Conservation (phyloP, 2,329 filamentous ascomycete species). For the Microdochium trichocladiopsis region DNA sequence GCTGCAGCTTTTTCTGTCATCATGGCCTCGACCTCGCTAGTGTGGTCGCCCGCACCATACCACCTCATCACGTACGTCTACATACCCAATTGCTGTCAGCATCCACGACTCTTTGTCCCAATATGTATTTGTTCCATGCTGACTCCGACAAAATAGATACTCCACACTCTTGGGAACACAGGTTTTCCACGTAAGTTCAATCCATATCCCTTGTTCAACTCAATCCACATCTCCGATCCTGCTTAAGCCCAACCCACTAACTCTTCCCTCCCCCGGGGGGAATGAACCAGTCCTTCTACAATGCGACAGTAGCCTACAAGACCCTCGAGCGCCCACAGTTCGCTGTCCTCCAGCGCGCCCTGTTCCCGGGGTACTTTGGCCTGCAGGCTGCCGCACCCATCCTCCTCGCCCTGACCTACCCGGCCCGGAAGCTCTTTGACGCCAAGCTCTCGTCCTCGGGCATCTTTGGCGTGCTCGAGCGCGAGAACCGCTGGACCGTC, state of each 20-base stretch:
- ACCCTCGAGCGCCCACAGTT: slow-evolving; percentile 75
- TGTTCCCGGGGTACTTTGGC: slow-evolving; percentile 85
- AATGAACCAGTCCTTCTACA: slow-evolving; percentile 73
- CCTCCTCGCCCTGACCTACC: slow-evolving; percentile 72
- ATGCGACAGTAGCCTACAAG: slow-evolving; percentile 68
- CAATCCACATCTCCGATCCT: no score
- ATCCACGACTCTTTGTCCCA: slow-evolving; percentile 1
- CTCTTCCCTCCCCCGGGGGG: no score
- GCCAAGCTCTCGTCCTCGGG: slow-evolving; percentile 29
- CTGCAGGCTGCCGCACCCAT: slow-evolving; percentile 72
- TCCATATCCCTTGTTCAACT: slow-evolving; percentile 4
- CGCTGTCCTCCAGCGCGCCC: slow-evolving; percentile 67
- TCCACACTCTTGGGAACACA: slow-evolving; percentile 81
- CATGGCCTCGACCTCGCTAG: slow-evolving; percentile 39
- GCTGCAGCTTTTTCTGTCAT: slow-evolving; percentile 7
- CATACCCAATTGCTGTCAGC: slow-evolving; percentile 1
- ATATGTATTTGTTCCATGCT: background rate
- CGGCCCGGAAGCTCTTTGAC: slow-evolving; percentile 39
- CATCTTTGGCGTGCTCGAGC: slow-evolving; percentile 49
- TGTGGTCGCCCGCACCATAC: slow-evolving; percentile 64
- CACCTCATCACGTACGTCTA: slow-evolving; percentile 63
- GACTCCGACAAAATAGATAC: slow-evolving; percentile 49
- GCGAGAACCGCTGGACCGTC: slow-evolving; percentile 55
- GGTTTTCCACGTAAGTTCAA: slow-evolving; percentile 66
- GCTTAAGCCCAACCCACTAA: no score